Evolutionary conservation across 768 basidiomycete genomes (phyloP), one percentile per base, ranked within the genome.

Genomic region (Russula emetica): DNA sequence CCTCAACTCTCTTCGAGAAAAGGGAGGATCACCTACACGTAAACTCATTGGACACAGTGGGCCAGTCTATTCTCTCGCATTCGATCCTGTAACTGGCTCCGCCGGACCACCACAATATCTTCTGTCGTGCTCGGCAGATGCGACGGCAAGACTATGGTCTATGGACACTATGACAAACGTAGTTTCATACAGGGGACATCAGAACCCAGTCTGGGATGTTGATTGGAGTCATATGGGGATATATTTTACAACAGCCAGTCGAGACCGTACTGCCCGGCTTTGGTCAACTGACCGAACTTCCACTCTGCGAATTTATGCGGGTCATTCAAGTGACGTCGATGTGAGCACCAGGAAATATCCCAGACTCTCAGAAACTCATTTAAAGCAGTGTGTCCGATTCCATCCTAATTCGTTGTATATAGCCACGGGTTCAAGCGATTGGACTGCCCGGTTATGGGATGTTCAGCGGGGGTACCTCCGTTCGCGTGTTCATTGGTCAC

Each of bases 151-250:
- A 14, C 76, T 99, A 22, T 99, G 97, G 97, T 96, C 94, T 6
- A 78, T 98, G 74, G 94, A 98, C 67, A 97, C 96, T 0, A 85
- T 94, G 82, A 84, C 90, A 18, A 97, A 97, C 70, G 77, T 98
- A 11, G 94, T 94, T 22, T 94, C 89, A 7, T 99, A 94, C 72
- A 83, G 94, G 38, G 96, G 97, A 0, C 97, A 99, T 70, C 88
- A 95, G 72, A 95, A 97, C 74, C 94, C 97, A 0, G 87, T 99
- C 0, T 99, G 97, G 97, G 97, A 98, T 70, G 94, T 96, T 14
- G 89, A 98, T 72, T 99, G 97, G 97, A 95, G 92, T 71, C 96
- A 97, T 11, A 87, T 93, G 80, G 95, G 97, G 5, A 85, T 95
- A n/a, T 98, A 99, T 76, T 99, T 99, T 74, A 96, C 97, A 8